Base-by-base conservation (phyloP, 2,329 filamentous ascomycete species). In the Aspergillus proliferans region DNA sequence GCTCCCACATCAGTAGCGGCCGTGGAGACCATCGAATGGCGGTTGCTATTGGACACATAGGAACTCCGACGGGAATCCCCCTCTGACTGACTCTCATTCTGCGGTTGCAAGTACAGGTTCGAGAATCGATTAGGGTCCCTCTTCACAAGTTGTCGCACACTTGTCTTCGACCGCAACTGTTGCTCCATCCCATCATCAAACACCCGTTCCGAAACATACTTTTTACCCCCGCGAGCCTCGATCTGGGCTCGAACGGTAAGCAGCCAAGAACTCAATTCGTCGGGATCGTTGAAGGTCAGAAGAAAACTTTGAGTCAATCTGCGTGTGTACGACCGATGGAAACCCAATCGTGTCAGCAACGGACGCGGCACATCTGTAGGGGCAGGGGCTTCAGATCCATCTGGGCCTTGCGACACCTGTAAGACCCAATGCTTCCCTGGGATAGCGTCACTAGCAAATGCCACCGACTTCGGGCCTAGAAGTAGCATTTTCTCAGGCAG, bases 401-500 rank as follows among this genome's bases (percentile, higher is more conserved):
- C 59, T 3, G 64, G 56, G 3, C 63, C 65, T 33, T 72, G 67
- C 10, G 71, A 74, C 10, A 77, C 62, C 49, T 75, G 73, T 38
- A 77, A 55, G 4, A 76, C 74, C 68, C 70, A 76, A 48, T 73
- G 74, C 50, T 69, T 74, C 2, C 74, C 74, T 0, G 73, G 72
- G 50, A 77, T 73, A 6, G 70, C 73, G 59, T 77, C 74, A 52
- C 72, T 74, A 2, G 71, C 74, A 58, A 76, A 76, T 9, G 74
- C 74, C 12, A 72, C 73, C 8, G 73, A 76, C 4, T 70, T 64
- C 15, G 69, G 66, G 2, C 71, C 71, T 44, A 77, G 55, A 38
- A 71, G 68, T 45, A 77, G 56, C 55, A 76, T 71, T 51, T 72
- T 73, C 57, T 77, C 74, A 0, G 74, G 74, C 3, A 73, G 54